Percentiles rank a stretch among this genome's conserved stretches.
These are phyloP conservation scores for Aspergillus sergii DNA, from an alignment of 2,329 filamentous ascomycete species.

Conservation along the genomic window DNA sequence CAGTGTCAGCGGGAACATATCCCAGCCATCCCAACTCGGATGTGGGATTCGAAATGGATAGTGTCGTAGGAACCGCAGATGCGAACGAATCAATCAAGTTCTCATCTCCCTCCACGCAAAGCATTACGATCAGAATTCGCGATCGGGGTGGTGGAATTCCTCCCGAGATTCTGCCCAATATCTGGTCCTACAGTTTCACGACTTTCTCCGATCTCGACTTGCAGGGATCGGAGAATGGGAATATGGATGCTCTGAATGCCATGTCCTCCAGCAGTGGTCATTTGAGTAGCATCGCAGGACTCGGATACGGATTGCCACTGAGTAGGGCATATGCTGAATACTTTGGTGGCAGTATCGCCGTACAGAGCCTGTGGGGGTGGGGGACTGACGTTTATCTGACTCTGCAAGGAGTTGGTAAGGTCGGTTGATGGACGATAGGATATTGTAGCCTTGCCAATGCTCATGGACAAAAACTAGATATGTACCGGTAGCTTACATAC, in stretches of 20 bases:
- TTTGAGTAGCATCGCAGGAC: constrained; percentile 81
- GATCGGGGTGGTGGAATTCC: constrained; percentile 94
- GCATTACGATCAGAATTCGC: constrained; percentile 91
- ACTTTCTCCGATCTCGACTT: constrained; percentile 77
- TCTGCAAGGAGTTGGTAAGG: constrained; percentile 60
- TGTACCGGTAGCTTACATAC: neutral
- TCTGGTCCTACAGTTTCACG: constrained; percentile 98
- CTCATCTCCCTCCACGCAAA: constrained; percentile 60
- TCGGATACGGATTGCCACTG: constrained; percentile 90
- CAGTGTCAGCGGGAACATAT: constrained; percentile 10
- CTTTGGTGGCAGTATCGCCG: constrained; percentile 89
- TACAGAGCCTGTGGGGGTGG: constrained; percentile 97
- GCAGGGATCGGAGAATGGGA: constrained; percentile 51
- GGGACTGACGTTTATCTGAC: constrained; percentile 71
- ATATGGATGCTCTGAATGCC: constrained; percentile 71
- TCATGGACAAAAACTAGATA: neutral
- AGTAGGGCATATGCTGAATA: constrained; percentile 96
- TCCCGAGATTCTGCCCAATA: constrained; percentile 78
- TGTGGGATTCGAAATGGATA: constrained; percentile 33
- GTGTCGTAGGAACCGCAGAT: constrained; percentile 30
- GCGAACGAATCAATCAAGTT: constrained; percentile 36
- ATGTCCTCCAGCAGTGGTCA: constrained; percentile 73
- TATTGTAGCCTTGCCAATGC: neutral
- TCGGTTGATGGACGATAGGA: constrained; percentile 33
- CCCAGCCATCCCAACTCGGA: constrained; percentile 29